phyloP scores from a whole-genome alignment of 805 yeast species.

The Teunomyces aglyptinius region DNA sequence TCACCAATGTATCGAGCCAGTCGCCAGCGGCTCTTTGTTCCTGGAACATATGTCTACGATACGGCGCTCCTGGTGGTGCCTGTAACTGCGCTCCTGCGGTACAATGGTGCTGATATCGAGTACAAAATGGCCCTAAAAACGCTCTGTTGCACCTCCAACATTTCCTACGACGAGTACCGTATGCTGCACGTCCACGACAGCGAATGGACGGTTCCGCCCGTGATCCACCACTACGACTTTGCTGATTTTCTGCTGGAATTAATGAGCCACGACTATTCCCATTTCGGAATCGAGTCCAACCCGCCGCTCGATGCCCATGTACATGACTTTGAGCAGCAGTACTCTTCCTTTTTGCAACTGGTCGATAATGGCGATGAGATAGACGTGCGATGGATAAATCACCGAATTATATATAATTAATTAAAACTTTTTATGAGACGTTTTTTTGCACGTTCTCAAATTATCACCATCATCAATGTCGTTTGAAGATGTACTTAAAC shows the following conservation, averaged over 20 bases:
- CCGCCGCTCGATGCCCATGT: background rate
- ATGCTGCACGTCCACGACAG: background rate
- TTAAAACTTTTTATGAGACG: too few relatives aligned
- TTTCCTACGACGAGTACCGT: constrained; percentile 12
- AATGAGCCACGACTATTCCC: background rate
- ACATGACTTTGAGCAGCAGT: background rate
- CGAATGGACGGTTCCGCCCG: constrained; percentile 1
- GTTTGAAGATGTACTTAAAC: constrained; percentile 58
- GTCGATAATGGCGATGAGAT: background rate
- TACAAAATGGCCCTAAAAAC: constrained; percentile 10
- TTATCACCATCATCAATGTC: constrained; percentile 47
- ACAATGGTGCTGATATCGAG: constrained; percentile 3
- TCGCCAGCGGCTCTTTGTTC: background rate
- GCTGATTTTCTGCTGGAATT: constrained; percentile 12
- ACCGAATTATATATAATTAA: too few relatives aligned
- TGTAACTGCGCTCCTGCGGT: background rate
- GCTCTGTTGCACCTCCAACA: constrained; percentile 1
- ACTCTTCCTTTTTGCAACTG: background rate
- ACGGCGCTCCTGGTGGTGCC: background rate
- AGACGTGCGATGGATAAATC: background rate
- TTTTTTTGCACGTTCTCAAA: background rate
- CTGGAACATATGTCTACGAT: background rate
- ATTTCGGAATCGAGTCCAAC: background rate
- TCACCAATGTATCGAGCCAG: background rate
- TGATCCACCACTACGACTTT: constrained; percentile 15